Evolutionary conservation across 305 asterid species (phyloP).

Genomic region (Nicotiana rustica): DNA sequence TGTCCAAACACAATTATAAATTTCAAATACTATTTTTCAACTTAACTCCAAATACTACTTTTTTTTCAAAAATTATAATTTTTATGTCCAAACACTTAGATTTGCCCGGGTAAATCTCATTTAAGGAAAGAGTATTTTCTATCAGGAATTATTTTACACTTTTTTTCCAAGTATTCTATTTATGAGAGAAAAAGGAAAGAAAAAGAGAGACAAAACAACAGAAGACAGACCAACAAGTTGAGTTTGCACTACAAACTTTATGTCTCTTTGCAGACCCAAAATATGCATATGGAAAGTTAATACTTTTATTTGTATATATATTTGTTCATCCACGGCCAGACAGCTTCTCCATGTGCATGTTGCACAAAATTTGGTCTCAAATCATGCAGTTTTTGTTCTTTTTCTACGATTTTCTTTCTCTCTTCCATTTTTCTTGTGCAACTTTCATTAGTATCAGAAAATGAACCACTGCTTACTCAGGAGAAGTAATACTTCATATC

Average conservation of each 20-base stretch:
- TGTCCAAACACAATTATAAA: too few relatives aligned
- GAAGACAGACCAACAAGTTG: background rate
- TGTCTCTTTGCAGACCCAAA: conserved; percentile 12
- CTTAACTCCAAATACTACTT: too few relatives aligned
- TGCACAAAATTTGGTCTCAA: background rate
- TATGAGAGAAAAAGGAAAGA: too few relatives aligned
- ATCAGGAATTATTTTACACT: too few relatives aligned
- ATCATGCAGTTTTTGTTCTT: background rate
- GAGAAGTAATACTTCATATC: background rate
- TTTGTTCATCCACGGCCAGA: background rate
- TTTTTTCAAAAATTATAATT: too few relatives aligned
- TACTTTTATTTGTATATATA: background rate
- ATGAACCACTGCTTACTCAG: background rate
- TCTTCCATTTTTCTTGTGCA: background rate
- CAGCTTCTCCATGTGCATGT: conserved; percentile 6
- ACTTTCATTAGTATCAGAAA: background rate
- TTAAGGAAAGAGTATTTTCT: too few relatives aligned
- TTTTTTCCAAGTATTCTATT: too few relatives aligned
- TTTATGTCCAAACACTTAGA: too few relatives aligned
- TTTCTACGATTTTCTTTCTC: background rate
- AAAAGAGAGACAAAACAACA: background rate
- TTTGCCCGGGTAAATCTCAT: too few relatives aligned
- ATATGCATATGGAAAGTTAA: background rate
- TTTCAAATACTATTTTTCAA: too few relatives aligned
- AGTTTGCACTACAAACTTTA: background rate